Evolutionary conservation across 1,284 basidiomycete genomes (phyloP), one percentile per base, ranked within the genome.

Genomic region (Fomitiporia mediterranea): DNA sequence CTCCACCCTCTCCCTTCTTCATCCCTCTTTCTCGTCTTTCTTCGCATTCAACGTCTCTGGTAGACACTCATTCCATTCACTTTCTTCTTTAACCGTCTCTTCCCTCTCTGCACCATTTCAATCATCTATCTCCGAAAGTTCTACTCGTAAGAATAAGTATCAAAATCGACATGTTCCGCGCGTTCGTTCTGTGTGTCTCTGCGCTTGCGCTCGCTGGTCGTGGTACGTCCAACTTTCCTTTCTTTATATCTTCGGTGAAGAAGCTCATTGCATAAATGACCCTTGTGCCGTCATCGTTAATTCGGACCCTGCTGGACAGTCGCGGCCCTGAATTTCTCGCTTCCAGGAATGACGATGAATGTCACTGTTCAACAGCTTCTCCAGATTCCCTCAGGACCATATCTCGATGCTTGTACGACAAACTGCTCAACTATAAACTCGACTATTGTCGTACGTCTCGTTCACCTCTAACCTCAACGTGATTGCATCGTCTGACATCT

Each of bases 361-460:
- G 63, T 85, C 54, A 63, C 70, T 32, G 72, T 78, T 15, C 63
- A 62, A 21, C 63, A 82, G 21, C 74, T 84, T 52, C 67, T 87
- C 28, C 63, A 64, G 40, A 67, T 81, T 39, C 70, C 73, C 8
- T 72, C 76, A 53, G 64, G 68, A 38, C 60, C 50, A 3, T 56
- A 7, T 19, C 3, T 43, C 13, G 11, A 34, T 8, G 60, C 83
- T 81, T 85, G 84, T 64, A 57, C 66, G 23, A 46, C 58, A 5
- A 67, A 68, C 35, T 83, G 82, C 64, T 62, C 61, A 9, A 53
- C 61, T 15, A 74, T 76, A 1, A 70, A 62, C 21, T 51, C 39
- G n/a, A 66, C 64, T 34, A 72, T 85, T 58, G 54, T 60, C 17
- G 72, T 72, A 53, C 71, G 81, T 66, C 11, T 17, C 9, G 11